Base-by-base conservation (phyloP, 805 yeast genomes). In the Candida oleophila region DNA sequence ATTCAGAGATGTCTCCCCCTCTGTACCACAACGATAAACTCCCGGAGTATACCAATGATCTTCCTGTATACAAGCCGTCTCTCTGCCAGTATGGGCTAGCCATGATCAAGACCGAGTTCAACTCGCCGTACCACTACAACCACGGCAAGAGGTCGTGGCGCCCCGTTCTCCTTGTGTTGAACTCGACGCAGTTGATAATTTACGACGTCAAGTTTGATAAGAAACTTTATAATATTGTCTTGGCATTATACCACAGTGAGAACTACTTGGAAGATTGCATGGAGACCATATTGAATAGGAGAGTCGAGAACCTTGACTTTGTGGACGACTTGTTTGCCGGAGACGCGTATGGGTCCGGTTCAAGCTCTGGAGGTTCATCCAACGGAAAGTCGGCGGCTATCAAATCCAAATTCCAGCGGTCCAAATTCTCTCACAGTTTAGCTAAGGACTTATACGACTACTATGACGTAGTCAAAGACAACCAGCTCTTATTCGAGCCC, bases 401-500 rank as follows among this genome's bases (percentile, higher is more conserved):
- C 40, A 59, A 51, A 41, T 48, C 46, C 9, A 59, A 50, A 34
- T 51, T 56, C 44, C 53, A 49, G 34, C 46, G 49, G 37, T 43
- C 50, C 16, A 56, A 55, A 41, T 38, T 45, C 15, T 30, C 40
- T 15, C 55, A 55, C 40, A 32, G 44, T 11, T 47, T 68, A 45
- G 32, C 42, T 7, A 45, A 50, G 16, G 47, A 41, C 2, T 45
- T 68, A 4, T 53, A 56, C 4, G 53, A 53, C 22, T 55, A 56
- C 50, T 53, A 61, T 42, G 45, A 49, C 1, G 40, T 51, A 12
- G 45, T 69, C 9, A 45, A 50, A 43, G 59, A 64, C 39, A 71
- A 71, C 54, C 51, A 48, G n/a, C 48, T 68, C 50, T 56, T 72
- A n/a, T 65, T 72, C 41, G 77, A 72, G 51, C 76, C 76, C 12